These are phyloP conservation scores for Thelonectria blattea DNA, from an alignment of 2,329 filamentous ascomycete species.

Conservation along the genomic window DNA sequence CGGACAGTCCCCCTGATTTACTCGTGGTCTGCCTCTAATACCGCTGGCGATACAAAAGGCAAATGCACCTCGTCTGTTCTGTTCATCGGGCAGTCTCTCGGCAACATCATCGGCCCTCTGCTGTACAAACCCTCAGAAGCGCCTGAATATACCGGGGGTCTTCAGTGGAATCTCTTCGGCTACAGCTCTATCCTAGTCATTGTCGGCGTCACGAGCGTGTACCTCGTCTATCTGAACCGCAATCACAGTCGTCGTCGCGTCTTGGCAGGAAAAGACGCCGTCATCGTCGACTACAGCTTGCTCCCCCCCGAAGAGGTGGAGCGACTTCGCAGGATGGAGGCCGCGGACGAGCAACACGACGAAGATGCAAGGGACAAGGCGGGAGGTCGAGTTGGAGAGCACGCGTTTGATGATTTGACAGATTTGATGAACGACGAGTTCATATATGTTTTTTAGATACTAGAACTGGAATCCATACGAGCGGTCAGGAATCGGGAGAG, in stretches of 20 bases:
- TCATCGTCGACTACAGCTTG: conserved; percentile 31
- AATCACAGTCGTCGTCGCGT: conserved; percentile 46
- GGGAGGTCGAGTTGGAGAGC: conserved; percentile 6
- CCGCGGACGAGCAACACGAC: background rate
- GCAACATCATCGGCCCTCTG: conserved; percentile 64
- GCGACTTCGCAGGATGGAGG: conserved; percentile 12
- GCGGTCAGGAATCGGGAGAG: no score
- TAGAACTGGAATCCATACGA: no score
- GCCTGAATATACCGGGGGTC: conserved; percentile 46
- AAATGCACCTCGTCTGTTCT: conserved; percentile 67
- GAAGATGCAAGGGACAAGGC: conserved; percentile 3
- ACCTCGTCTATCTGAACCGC: conserved; percentile 55
- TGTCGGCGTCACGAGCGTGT: conserved; percentile 41
- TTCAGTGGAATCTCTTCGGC: conserved; percentile 59
- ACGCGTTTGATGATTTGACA: conserved; percentile 51
- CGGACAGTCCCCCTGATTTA: conserved; percentile 59
- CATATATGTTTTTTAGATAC: conserved; percentile 52
- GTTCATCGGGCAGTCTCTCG: conserved; percentile 66
- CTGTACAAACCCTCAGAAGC: conserved; percentile 40
- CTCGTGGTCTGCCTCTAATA: conserved; percentile 63
- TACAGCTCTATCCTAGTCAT: conserved; percentile 46
- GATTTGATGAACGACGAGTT: conserved; percentile 65
- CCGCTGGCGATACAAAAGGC: conserved; percentile 70
- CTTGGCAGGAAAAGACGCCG: conserved; percentile 28
- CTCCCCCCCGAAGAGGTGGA: conserved; percentile 19